Evolutionary conservation across 768 basidiomycete genomes (phyloP).

Genomic region (Boletellus emodensis): DNA sequence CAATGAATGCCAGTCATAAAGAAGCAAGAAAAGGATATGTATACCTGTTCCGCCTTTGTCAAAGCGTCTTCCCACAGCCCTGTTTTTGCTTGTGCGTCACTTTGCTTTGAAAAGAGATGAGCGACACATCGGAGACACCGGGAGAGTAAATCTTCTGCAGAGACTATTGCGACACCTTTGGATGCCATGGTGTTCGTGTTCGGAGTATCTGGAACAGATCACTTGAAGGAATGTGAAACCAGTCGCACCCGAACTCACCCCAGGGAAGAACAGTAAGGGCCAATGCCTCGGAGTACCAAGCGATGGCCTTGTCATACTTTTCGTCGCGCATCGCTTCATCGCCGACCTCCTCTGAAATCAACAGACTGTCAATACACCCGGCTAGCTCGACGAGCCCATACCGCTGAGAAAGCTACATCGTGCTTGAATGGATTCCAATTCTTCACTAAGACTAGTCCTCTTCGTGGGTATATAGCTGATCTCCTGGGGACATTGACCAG

Average conservation of each 20-base stretch:
- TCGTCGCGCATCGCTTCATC: neutral
- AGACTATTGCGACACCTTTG: no score
- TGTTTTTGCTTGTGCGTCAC: neutral
- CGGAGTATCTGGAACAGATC: neutral
- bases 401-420: slow-evolving; percentile 11
- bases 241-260: neutral
- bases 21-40: no score
- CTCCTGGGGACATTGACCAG: neutral
- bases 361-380: no score
- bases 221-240: neutral
- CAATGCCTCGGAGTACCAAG: slow-evolving; percentile 13
- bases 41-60: slow-evolving; percentile 5
- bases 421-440: neutral
- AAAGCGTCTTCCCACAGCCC: neutral
- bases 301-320: slow-evolving; percentile 2
- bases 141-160: neutral
- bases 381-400: neutral
- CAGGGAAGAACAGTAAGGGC: neutral
- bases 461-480: neutral
- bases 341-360: slow-evolving; percentile 10
- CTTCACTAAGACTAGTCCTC: slow-evolving; percentile 3
- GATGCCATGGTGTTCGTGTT: neutral
- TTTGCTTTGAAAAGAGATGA: slow-evolving; percentile 9
- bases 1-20: neutral
- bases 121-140: neutral